Evolutionary conservation across 2,329 filamentous ascomycete species (phyloP).

Genomic region (Pseudogymnoascus pannorum): DNA sequence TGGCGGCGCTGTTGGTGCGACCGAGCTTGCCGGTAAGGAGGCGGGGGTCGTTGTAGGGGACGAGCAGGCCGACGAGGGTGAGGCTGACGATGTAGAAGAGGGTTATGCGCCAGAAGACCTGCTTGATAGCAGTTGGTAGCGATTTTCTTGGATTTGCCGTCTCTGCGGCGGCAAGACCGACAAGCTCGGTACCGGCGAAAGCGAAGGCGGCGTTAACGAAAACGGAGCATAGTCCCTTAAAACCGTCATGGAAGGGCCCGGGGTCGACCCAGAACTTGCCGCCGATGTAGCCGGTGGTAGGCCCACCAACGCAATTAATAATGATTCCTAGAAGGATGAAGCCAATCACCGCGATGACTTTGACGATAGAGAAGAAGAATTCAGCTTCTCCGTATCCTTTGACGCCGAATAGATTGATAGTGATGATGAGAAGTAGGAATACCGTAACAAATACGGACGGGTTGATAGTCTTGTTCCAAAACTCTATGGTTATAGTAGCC

Average conservation of each 20-base stretch:
- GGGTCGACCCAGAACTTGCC: constrained; percentile 69
- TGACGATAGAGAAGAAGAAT: constrained; percentile 79
- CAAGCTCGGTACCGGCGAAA: constrained; percentile 68
- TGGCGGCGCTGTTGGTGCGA: constrained; percentile 53
- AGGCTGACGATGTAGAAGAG: constrained; percentile 85
- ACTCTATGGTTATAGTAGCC: constrained; percentile 74
- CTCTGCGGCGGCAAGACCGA: constrained; percentile 70
- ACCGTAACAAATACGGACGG: constrained; percentile 74
- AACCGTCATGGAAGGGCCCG: constrained; percentile 77
- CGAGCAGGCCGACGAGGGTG: constrained; percentile 71
- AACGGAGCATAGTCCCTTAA: constrained; percentile 73
- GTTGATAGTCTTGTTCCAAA: constrained; percentile 61
- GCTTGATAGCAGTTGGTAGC: constrained; percentile 80
- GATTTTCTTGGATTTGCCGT: constrained; percentile 74
- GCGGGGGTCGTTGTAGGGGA: constrained; percentile 60
- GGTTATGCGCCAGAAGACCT: constrained; percentile 90
- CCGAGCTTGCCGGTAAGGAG: constrained; percentile 42
- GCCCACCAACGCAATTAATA: constrained; percentile 74
- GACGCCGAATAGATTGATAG: constrained; percentile 83
- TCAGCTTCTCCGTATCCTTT: constrained; percentile 86
- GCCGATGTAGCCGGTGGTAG: constrained; percentile 69
- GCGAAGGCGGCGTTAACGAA: constrained; percentile 72
- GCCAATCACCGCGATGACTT: constrained; percentile 76
- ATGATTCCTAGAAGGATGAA: constrained; percentile 76
- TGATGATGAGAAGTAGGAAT: constrained; percentile 68